These are phyloP conservation scores for Leishmania mexicana DNA, from an alignment of 208 protist species.

Conservation along the genomic window DNA sequence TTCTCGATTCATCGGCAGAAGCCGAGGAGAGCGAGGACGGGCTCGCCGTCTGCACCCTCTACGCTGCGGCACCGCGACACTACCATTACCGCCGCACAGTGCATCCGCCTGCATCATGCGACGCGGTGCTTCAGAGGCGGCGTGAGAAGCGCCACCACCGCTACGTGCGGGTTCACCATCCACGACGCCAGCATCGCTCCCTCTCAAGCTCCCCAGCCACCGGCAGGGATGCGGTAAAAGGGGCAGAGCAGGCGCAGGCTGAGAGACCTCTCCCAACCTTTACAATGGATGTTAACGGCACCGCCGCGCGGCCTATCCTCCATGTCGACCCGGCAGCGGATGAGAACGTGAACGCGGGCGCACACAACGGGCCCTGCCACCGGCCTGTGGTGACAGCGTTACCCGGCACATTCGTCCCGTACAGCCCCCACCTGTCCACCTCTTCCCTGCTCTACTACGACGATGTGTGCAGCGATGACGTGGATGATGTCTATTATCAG, in stretches of 20 bases:
- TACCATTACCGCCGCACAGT: conserved; percentile 27
- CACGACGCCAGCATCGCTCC: not conserved
- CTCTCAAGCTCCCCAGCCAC: not conserved
- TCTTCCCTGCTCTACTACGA: conserved; percentile 49
- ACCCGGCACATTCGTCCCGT: not conserved
- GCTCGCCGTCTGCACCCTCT: not conserved
- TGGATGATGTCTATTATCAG: conserved; percentile 37
- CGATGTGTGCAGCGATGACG: conserved; percentile 39
- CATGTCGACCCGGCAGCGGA: not conserved
- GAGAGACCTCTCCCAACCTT: not conserved
- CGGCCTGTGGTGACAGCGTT: not conserved
- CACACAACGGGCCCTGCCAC: not conserved
- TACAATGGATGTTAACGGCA: not conserved
- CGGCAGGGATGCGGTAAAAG: not conserved
- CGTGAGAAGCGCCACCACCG: conserved; percentile 34
- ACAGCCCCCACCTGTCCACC: conserved; percentile 43
- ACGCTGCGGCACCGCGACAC: conserved; percentile 21
- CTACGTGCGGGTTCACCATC: conserved; percentile 36
- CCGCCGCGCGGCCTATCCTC: not conserved
- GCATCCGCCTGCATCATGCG: not conserved
- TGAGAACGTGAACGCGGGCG: not conserved
- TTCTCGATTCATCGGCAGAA: conserved; percentile 5
- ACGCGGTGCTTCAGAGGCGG: not conserved
- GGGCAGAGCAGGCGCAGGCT: not conserved
- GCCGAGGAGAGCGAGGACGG: not conserved